A percentile compares a stretch with the other conserved stretches of the same genome.
Conservation (phyloP, 345 rosid species). For the Geranium brycei region DNA sequence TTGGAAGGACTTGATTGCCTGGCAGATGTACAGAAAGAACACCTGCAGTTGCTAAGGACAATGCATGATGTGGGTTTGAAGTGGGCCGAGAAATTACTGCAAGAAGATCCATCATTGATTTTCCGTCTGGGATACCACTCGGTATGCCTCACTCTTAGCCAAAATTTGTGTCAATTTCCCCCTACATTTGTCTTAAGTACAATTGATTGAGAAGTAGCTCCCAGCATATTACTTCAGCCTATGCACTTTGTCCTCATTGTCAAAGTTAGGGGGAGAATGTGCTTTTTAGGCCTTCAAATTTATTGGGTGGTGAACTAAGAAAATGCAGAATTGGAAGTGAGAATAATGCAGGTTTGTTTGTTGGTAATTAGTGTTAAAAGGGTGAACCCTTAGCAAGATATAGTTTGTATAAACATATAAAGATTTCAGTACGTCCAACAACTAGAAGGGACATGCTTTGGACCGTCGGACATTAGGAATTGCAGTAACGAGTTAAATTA, state of each 20-base stretch:
- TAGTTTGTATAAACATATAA: neutral
- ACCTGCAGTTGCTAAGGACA: conserved; percentile 36
- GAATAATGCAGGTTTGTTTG: neutral
- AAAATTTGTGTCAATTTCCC: too few species aligned
- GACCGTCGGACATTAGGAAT: neutral
- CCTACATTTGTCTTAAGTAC: neutral
- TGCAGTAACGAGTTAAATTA: neutral
- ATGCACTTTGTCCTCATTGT: neutral
- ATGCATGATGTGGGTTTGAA: conserved; percentile 70
- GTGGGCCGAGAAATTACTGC: conserved; percentile 55
- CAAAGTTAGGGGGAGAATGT: neutral
- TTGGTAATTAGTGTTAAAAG: too few species aligned
- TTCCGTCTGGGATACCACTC: conserved; percentile 95
- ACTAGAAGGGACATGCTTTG: neutral
- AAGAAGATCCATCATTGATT: conserved; percentile 53
- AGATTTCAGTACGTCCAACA: neutral
- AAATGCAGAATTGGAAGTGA: too few species aligned
- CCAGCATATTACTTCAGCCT: neutral
- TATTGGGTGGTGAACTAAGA: too few species aligned
- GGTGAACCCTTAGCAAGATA: too few species aligned
- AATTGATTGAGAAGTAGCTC: neutral
- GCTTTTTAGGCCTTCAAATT: neutral
- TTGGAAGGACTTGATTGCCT: conserved; percentile 47
- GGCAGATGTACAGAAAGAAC: conserved; percentile 53
- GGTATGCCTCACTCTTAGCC: conserved; percentile 22